Evolutionary conservation across 164 flowering plant genomes (phyloP).

Genomic region (Nymphaea thermarum): DNA sequence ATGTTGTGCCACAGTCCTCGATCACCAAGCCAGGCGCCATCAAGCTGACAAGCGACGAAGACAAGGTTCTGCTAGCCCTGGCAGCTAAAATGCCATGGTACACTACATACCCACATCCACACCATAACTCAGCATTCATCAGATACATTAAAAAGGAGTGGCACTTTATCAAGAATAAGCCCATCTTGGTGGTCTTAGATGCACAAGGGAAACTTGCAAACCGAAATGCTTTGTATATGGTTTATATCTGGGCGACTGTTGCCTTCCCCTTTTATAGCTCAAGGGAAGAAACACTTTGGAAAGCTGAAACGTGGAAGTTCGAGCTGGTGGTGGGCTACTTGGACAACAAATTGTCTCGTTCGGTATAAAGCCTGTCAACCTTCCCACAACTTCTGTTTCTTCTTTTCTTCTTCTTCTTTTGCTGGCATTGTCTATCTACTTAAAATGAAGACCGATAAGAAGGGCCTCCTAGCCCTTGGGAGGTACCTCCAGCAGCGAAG

Average conservation of each 20-base stretch:
- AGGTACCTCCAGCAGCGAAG: too few species aligned
- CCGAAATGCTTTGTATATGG: constrained; percentile 54
- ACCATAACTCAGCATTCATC: constrained; percentile 25
- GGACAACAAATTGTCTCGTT: constrained; percentile 13
- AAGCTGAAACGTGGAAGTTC: constrained; percentile 34
- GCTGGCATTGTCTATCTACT: too few species aligned
- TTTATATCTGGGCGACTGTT: constrained; percentile 54
- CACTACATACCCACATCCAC: constrained; percentile 46
- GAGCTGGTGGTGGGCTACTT: constrained; percentile 31
- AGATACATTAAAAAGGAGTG: constrained; percentile 36
- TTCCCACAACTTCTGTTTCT: neutral
- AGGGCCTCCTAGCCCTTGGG: too few species aligned
- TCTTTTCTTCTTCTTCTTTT: too few species aligned
- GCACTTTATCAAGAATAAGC: constrained; percentile 31
- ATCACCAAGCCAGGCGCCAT: neutral
- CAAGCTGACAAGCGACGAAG: constrained; percentile 32
- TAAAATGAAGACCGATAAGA: too few species aligned
- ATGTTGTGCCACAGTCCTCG: neutral
- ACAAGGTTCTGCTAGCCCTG: constrained; percentile 22
- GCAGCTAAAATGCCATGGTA: constrained; percentile 59
- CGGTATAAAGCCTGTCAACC: neutral
- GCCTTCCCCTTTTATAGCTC: constrained; percentile 63
- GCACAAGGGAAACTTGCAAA: constrained; percentile 35
- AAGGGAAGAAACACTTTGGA: constrained; percentile 61
- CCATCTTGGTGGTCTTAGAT: constrained; percentile 61